Base-by-base conservation (phyloP, 208 protist genomes). In the Crithidia thermophila region DNA sequence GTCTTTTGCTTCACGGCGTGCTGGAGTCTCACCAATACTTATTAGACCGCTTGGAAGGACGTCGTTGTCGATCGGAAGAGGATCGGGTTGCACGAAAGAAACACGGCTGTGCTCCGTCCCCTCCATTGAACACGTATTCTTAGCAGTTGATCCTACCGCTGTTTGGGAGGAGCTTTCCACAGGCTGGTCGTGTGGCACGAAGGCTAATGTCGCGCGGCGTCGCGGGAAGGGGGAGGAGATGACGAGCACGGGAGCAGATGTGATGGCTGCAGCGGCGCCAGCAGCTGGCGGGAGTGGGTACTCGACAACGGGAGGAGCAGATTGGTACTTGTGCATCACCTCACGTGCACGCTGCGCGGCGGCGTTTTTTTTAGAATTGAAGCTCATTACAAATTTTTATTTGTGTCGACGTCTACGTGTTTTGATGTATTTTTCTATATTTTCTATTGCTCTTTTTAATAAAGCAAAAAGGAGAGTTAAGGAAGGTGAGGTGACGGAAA, bases 171-270 rank as follows among this genome's bases (percentile, higher is more conserved):
- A 0, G 6, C 28, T 37, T 18, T 46, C 25, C 0, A 49, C 34
- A 4, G 77, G 75, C 2, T 45, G 72, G 67, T 94, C 89, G 27
- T 75, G 72, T 1, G 86, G 73, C 40, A 64, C 20, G 28, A 93
- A 70, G 13, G 45, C 43, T 53, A 94, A 63, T 3, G 81, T 85
- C 0, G 80, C 61, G 21, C 57, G 64, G 18, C 89, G 73, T 9
- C 74, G 36, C 2, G 72, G 69, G 65, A 84, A 94, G 10, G 84
- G 82, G 33, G 84, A 91, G 18, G 60, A 56, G 23, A 72, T 43
- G 20, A 91, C 53, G 16, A 53, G 49, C 3, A 91, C 69, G 14
- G 49, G 47, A 10, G 46, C 58, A 5, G 20, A 43, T 8, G 59
- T 43, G 20, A 75, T 33, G 0, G 39, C 58, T 2, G 25, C 58